Percentiles rank a stretch among this genome's conserved stretches.
These are phyloP conservation scores for Pseudogymnoascus sp. DNA, from an alignment of 2,329 filamentous ascomycete species.

Conservation along the genomic window DNA sequence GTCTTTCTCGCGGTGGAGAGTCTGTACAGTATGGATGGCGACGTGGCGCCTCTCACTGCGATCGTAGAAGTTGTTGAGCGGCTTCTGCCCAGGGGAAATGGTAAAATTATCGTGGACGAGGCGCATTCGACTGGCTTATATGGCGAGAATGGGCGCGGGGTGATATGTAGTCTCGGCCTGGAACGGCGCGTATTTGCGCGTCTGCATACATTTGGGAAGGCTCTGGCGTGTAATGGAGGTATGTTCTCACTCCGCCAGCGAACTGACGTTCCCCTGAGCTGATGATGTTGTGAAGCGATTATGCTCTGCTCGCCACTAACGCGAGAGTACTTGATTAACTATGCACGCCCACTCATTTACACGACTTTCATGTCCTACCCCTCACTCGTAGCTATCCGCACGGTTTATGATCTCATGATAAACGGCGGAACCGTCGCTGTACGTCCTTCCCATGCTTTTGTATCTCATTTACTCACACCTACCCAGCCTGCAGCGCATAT, in stretches of 20 bases:
- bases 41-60: slow-evolving; percentile 55
- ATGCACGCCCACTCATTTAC: slow-evolving; percentile 67
- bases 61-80: slow-evolving; percentile 51
- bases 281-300: slow-evolving; percentile 38
- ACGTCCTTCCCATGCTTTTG: slow-evolving; percentile 17
- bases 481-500: slow-evolving; percentile 10
- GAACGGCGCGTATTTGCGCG: slow-evolving; percentile 49
- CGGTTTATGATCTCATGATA: slow-evolving; percentile 49
- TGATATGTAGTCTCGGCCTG: slow-evolving; percentile 50
- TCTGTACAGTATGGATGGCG: slow-evolving; percentile 79
- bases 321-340: slow-evolving; percentile 63
- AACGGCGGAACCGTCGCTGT: slow-evolving; percentile 41
- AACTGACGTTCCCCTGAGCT: not conserved
- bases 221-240: slow-evolving; percentile 63
- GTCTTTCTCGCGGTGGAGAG: slow-evolving; percentile 64
- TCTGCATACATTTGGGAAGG: slow-evolving; percentile 61
- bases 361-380: slow-evolving; percentile 62
- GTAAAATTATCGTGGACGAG: slow-evolving; percentile 59
- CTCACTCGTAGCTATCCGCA: slow-evolving; percentile 49
- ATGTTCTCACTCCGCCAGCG: slow-evolving; percentile 24
- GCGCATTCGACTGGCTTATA: slow-evolving; percentile 59
- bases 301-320: slow-evolving; percentile 54
- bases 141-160: slow-evolving; percentile 46
- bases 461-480: not conserved
- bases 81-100: slow-evolving; percentile 49